Evolutionary conservation across 257 asterid genomes (phyloP).

Genomic region (Solanum virginianum): DNA sequence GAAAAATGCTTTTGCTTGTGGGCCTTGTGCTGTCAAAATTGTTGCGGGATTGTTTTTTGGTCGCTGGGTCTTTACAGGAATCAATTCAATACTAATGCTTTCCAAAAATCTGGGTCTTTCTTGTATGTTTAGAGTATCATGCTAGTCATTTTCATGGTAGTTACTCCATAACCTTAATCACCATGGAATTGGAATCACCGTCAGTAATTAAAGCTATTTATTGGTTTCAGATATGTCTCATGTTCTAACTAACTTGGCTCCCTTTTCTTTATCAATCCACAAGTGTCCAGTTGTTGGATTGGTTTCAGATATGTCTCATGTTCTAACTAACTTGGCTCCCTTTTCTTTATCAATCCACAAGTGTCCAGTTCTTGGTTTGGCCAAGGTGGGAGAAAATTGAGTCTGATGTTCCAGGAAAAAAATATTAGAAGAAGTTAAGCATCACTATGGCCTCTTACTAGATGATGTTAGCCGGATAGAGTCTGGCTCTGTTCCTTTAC

Average conservation of each 20-base stretch:
- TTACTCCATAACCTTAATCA: constrained; percentile 20
- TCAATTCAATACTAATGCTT: constrained; percentile 16
- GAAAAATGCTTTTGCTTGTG: too few relatives aligned
- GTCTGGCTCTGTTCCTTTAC: constrained; percentile 62
- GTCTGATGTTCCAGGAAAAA: constrained; percentile 62
- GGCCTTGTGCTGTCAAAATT: constrained; percentile 41
- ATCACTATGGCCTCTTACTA: constrained; percentile 48
- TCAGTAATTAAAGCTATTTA: constrained; percentile 14
- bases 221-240: constrained; percentile 49
- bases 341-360: constrained; percentile 32
- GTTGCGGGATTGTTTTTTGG: constrained; percentile 28
- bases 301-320: constrained; percentile 51
- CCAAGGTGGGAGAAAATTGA: constrained; percentile 77
- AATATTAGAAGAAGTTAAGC: constrained; percentile 46
- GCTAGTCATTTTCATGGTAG: constrained; percentile 29
- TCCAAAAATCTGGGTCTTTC: constrained; percentile 11
- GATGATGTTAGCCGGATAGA: constrained; percentile 70
- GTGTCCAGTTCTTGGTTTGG: constrained; percentile 23
- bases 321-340: constrained; percentile 16
- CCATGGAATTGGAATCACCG: constrained; percentile 27
- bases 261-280: constrained; percentile 34
- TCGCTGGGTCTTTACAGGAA: constrained; percentile 27
- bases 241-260: constrained; percentile 16
- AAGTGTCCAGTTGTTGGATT: constrained; percentile 15
- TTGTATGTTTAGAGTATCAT: constrained; percentile 24